A percentile compares a stretch with the other conserved stretches of the same genome.
Conservation (phyloP, 2,329 filamentous ascomycete genomes). For the Purpureocillium takamizusanense region DNA sequence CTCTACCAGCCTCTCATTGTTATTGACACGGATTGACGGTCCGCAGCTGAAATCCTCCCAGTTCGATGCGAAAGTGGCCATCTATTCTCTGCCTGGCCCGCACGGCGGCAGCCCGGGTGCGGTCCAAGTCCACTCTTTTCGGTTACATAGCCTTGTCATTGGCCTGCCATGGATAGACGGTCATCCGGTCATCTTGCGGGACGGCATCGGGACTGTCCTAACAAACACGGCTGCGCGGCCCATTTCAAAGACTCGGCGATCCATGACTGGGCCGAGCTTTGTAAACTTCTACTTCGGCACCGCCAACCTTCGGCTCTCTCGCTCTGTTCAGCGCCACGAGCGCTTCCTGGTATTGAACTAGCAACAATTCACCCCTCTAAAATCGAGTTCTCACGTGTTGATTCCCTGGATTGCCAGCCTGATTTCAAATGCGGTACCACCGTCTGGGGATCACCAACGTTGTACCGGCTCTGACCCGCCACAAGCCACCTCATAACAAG, state of each 20-base stretch:
- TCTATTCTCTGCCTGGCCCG: slow-evolving; percentile 2
- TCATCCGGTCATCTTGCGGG: no score
- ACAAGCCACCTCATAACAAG: slow-evolving; percentile 2
- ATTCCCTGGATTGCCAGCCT: slow-evolving; percentile 1
- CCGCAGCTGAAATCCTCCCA: slow-evolving; percentile 3
- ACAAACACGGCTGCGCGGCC: no score
- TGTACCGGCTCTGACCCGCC: slow-evolving; percentile 1
- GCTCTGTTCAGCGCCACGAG: neutral
- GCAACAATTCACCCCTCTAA: neutral
- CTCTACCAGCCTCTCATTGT: slow-evolving; percentile 1
- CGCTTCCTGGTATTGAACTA: neutral
- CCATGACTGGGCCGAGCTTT: neutral
- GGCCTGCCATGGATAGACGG: neutral
- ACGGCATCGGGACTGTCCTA: no score
- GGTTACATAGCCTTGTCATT: slow-evolving; percentile 7
- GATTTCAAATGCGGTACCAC: slow-evolving; percentile 5
- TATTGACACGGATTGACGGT: slow-evolving; percentile 1
- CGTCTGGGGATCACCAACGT: neutral
- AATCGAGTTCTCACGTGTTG: slow-evolving; percentile 4
- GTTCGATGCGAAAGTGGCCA: neutral
- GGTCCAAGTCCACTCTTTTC: slow-evolving; percentile 4
- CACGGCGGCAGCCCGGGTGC: slow-evolving; percentile 3
- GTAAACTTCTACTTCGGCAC: slow-evolving; percentile 2
- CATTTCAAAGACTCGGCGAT: no score
- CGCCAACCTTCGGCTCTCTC: slow-evolving; percentile 4